Evolutionary conservation across 345 rosid species (phyloP).

Genomic region (Xanthoceras sorbifolium): DNA sequence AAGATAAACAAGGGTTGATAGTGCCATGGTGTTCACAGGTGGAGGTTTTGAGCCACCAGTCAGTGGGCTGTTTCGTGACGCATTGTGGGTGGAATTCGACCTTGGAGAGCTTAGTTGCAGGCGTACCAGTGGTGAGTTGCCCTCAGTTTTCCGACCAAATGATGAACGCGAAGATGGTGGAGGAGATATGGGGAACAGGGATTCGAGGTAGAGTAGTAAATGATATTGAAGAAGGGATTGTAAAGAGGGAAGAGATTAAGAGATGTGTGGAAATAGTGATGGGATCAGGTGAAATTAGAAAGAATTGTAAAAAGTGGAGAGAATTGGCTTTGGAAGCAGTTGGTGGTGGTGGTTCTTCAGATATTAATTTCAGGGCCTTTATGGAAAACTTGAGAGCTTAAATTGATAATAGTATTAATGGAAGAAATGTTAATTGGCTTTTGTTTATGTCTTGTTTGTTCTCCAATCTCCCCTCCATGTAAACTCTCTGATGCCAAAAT

Average conservation of each 20-base stretch:
- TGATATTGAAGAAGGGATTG: constrained; percentile 21
- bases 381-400: constrained; percentile 8
- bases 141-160: constrained; percentile 46
- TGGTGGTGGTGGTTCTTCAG: constrained; percentile 29
- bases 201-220: constrained; percentile 18
- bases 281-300: constrained; percentile 34
- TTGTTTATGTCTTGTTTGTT: no score
- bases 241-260: constrained; percentile 34
- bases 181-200: constrained; percentile 39
- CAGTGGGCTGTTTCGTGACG: constrained; percentile 46
- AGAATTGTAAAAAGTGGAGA: constrained; percentile 39
- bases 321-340: constrained; percentile 33
- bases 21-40: constrained; percentile 53
- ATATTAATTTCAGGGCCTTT: constrained; percentile 30
- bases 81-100: constrained; percentile 56
- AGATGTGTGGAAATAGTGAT: constrained; percentile 38
- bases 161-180: constrained; percentile 39
- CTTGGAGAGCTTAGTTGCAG: constrained; percentile 36
- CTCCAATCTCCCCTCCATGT: no score
- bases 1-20: constrained; percentile 31
- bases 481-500: no score
- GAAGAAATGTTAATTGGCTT: not conserved
- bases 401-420: not conserved
- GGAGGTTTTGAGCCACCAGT: constrained; percentile 39
- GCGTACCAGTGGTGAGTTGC: constrained; percentile 40